phyloP scores from a whole-genome alignment of 768 basidiomycete genomes.

The Paxillus ammoniavirescens region DNA sequence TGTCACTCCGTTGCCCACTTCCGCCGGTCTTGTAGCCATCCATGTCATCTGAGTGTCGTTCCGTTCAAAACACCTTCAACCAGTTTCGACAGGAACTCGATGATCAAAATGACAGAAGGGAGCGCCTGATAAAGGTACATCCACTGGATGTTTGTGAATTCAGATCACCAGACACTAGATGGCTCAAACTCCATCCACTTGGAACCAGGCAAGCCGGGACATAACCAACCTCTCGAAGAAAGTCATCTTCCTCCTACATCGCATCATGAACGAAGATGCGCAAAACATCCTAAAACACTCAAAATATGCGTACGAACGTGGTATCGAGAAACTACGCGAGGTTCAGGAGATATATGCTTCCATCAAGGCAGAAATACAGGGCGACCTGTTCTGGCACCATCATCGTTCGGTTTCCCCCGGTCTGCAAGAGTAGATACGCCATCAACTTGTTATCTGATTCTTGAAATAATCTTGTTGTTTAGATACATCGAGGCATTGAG shows the following conservation, averaged over 20 bases:
- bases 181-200: constrained; percentile 4
- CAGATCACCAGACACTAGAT: neutral
- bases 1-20: neutral
- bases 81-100: constrained; percentile 73
- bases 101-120: constrained; percentile 81
- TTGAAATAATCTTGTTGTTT: constrained; percentile 16
- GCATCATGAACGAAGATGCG: constrained; percentile 50
- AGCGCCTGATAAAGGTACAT: constrained; percentile 84
- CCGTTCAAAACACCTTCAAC: constrained; percentile 43
- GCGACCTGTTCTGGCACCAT: constrained; percentile 76
- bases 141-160: constrained; percentile 6
- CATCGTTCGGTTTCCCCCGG: constrained; percentile 74
- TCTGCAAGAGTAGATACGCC: constrained; percentile 63
- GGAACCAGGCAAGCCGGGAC: constrained; percentile 71
- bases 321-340: constrained; percentile 61
- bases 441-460: neutral
- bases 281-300: constrained; percentile 27
- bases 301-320: constrained; percentile 48
- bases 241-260: constrained; percentile 89
- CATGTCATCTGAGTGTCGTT: constrained; percentile 1
- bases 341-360: constrained; percentile 62
- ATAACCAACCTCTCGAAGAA: constrained; percentile 91
- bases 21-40: neutral
- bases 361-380: constrained; percentile 60
- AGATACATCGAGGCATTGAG: constrained; percentile 89